These are phyloP conservation scores for Wickerhamomyces hampshirensis DNA, from an alignment of 805 yeast species.

Conservation along the genomic window DNA sequence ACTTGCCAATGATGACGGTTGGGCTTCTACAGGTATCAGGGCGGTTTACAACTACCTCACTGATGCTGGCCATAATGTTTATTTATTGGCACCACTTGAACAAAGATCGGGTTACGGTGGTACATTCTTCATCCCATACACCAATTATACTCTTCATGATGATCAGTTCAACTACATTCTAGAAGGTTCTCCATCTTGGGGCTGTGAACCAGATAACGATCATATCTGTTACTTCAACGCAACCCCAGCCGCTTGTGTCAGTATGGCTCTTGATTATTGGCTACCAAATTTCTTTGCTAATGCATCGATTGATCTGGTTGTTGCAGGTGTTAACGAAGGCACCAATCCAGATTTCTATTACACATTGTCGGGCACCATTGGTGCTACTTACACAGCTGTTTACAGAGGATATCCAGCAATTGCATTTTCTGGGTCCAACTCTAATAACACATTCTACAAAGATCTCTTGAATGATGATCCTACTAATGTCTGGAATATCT, in stretches of 20 bases:
- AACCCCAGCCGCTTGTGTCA: conserved; percentile 49
- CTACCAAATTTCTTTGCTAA: conserved; percentile 41
- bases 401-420: conserved; percentile 46
- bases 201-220: conserved; percentile 38
- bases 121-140: conserved; percentile 39
- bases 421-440: conserved; percentile 48
- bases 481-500: conserved; percentile 38
- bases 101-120: conserved; percentile 55
- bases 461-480: conserved; percentile 40
- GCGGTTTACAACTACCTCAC: conserved; percentile 46
- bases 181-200: conserved; percentile 52
- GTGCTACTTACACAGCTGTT: conserved; percentile 43
- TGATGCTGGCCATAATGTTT: conserved; percentile 44
- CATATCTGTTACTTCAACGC: conserved; percentile 53
- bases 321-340: conserved; percentile 53
- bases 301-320: conserved; percentile 41
- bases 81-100: conserved; percentile 47
- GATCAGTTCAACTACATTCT: conserved; percentile 45
- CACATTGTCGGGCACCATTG: conserved; percentile 47
- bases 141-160: conserved; percentile 34
- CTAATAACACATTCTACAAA: conserved; percentile 39
- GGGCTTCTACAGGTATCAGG: conserved; percentile 53
- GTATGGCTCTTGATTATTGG: conserved; percentile 43
- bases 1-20: conserved; percentile 53
- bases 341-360: conserved; percentile 38